A percentile compares a stretch with the other conserved stretches of the same genome.
Conservation (phyloP, 345 rosid species). For the Rhizophora mangle region DNA sequence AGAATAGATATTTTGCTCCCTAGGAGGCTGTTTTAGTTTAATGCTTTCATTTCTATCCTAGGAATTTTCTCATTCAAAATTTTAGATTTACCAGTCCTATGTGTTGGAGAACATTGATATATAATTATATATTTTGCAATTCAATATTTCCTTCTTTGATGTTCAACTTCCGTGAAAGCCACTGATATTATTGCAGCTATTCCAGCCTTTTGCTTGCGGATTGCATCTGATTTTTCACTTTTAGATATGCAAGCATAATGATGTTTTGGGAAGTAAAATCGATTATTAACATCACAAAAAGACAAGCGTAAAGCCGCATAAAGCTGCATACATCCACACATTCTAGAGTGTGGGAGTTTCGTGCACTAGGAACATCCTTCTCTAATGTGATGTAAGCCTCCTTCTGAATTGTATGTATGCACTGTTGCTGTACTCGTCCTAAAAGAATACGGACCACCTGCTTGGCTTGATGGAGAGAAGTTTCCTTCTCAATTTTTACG, state of each 20-base stretch:
- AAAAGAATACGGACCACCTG: conserved; percentile 40
- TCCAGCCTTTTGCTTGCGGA: neutral
- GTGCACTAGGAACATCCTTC: too few species aligned
- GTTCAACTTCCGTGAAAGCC: conserved; percentile 7
- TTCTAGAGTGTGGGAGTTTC: too few species aligned
- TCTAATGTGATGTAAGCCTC: neutral
- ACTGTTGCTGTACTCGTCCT: conserved; percentile 13
- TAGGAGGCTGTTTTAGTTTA: neutral
- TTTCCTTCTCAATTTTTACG: conserved; percentile 32
- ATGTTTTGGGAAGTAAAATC: conserved; percentile 10
- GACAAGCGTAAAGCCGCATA: too few species aligned
- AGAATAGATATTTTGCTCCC: conserved; percentile 7
- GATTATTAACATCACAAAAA: neutral
- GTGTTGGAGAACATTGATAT: neutral
- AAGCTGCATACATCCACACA: too few species aligned
- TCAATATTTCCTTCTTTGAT: conserved; percentile 5
- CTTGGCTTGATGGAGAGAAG: conserved; percentile 37
- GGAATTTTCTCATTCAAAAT: conserved; percentile 1
- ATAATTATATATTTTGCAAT: neutral
- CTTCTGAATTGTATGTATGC: conserved; percentile 5
- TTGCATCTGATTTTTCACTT: neutral
- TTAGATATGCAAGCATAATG: neutral
- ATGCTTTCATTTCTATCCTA: neutral
- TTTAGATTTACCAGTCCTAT: neutral
- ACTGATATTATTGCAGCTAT: neutral